Percentiles rank a stretch among this genome's conserved stretches.
Evolutionary conservation across 257 asterid species (phyloP).

Genomic region (Euphrasia confusa): DNA sequence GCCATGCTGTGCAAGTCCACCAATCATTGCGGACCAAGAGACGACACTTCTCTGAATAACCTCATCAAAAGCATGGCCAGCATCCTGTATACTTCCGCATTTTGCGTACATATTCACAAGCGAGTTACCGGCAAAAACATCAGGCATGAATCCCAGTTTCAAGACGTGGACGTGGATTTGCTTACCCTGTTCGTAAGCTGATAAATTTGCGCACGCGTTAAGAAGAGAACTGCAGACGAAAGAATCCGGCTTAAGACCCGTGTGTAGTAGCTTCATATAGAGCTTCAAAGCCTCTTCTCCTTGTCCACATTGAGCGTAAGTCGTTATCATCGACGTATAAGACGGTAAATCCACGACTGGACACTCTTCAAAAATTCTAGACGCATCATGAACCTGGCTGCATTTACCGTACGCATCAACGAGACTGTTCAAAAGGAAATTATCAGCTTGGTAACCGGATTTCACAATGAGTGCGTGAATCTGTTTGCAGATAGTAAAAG

Average conservation of each 20-base stretch:
- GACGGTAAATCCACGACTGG: slow-evolving; percentile 55
- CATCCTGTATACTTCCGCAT: slow-evolving; percentile 75
- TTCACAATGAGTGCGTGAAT: slow-evolving; percentile 53
- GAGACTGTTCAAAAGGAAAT: slow-evolving; percentile 54
- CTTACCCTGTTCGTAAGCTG: slow-evolving; percentile 78
- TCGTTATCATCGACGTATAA: slow-evolving; percentile 59
- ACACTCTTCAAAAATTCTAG: slow-evolving; percentile 58
- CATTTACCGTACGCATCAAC: slow-evolving; percentile 64
- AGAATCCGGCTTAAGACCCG: slow-evolving; percentile 60
- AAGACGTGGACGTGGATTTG: slow-evolving; percentile 62
- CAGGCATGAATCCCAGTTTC: slow-evolving; percentile 56
- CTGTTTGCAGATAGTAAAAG: slow-evolving; percentile 37
- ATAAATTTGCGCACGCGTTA: slow-evolving; percentile 71
- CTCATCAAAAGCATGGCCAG: slow-evolving; percentile 48
- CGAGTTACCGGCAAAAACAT: slow-evolving; percentile 70
- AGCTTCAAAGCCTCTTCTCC: slow-evolving; percentile 75
- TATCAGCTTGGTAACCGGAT: slow-evolving; percentile 55
- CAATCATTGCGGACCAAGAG: slow-evolving; percentile 75
- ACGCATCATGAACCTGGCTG: slow-evolving; percentile 41
- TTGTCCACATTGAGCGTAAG: slow-evolving; percentile 61
- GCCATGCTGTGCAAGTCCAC: slow-evolving; percentile 83
- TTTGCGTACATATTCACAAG: slow-evolving; percentile 86
- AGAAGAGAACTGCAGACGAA: slow-evolving; percentile 66
- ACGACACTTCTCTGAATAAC: slow-evolving; percentile 55
- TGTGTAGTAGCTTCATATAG: slow-evolving; percentile 42